A percentile compares a stretch with the other conserved stretches of the same genome.
Evolutionary conservation across 1,284 basidiomycete species (phyloP).

Genomic region (Mycosarcoma mackinlayi): DNA sequence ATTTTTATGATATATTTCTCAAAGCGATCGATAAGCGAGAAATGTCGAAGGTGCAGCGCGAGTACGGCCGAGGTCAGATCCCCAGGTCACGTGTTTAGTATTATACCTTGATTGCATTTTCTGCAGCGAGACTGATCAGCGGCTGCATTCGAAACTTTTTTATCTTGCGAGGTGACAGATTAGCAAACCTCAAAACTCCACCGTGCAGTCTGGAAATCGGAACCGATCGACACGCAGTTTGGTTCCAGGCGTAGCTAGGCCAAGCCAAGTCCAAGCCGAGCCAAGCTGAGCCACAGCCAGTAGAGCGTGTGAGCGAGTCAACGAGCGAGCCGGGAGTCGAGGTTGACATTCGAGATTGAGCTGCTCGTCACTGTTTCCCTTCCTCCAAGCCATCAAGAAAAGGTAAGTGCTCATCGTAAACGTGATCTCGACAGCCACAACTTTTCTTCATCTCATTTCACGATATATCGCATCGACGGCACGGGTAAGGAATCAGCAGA

Average conservation of each 20-base stretch:
- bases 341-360: conserved; percentile 30
- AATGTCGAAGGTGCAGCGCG: no score
- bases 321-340: conserved; percentile 5
- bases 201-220: no score
- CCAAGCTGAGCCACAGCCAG: neutral
- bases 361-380: conserved; percentile 28
- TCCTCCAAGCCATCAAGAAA: conserved; percentile 54
- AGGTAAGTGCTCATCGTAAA: conserved; percentile 39
- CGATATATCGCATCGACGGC: conserved; percentile 7
- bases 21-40: no score
- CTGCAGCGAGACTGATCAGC: no score
- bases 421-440: conserved; percentile 18
- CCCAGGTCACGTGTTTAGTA: no score
- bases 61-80: no score
- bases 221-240: neutral
- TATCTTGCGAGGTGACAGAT: no score
- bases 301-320: no score
- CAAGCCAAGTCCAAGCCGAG: conserved; percentile 1
- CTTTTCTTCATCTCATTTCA: conserved; percentile 7
- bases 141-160: no score
- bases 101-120: no score
- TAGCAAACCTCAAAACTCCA: no score
- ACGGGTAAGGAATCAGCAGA: conserved; percentile 13
- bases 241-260: neutral
- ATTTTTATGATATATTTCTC: no score